Percentiles rank a stretch among this genome's conserved stretches.
phyloP scores from a whole-genome alignment of 1,139 yeast species.

The Insectozyma bohioensis region DNA sequence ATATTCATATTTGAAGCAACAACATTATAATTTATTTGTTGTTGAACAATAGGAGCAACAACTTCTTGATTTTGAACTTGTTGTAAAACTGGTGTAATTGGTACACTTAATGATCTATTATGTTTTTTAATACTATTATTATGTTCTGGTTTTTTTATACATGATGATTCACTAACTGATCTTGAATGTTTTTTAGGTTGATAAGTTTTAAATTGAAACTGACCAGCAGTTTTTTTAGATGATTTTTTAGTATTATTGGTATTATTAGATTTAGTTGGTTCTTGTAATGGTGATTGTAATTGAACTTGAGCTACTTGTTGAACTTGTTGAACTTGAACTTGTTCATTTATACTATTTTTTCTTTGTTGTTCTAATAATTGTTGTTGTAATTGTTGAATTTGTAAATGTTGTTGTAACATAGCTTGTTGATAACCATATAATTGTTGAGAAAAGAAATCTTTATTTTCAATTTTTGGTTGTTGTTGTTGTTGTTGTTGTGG shows the following conservation, averaged over 20 bases:
- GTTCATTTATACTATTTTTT: no score
- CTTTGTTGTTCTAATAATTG: conserved; percentile 18
- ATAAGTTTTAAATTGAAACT: conserved; percentile 41
- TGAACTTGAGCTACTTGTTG: no score
- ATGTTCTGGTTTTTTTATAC: conserved; percentile 21
- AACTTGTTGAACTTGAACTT: no score
- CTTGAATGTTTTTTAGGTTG: conserved; percentile 23
- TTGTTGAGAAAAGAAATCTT: conserved; percentile 15
- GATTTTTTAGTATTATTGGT: conserved; percentile 4
- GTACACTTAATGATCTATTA: conserved; percentile 8
- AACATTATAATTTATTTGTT: conserved; percentile 3
- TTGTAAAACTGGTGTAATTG: conserved; percentile 8
- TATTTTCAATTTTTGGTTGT: conserved; percentile 6
- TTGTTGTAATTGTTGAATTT: conserved; percentile 26
- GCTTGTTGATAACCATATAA: conserved; percentile 24
- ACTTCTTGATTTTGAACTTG: conserved; percentile 2
- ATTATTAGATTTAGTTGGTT: conserved; percentile 4
- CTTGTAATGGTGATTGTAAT: conserved; percentile 8
- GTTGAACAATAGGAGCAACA: conserved; percentile 1
- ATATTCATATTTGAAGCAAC: conserved; percentile 13
- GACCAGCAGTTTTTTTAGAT: conserved; percentile 22
- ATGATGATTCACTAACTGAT: conserved; percentile 14
- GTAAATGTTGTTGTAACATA: conserved; percentile 25
- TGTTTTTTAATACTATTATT: conserved; percentile 13
- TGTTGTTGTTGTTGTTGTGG: conserved; percentile 10